phyloP scores from a whole-genome alignment of 176 grass and related monocot genomes.

The Guadua angustifolia region DNA sequence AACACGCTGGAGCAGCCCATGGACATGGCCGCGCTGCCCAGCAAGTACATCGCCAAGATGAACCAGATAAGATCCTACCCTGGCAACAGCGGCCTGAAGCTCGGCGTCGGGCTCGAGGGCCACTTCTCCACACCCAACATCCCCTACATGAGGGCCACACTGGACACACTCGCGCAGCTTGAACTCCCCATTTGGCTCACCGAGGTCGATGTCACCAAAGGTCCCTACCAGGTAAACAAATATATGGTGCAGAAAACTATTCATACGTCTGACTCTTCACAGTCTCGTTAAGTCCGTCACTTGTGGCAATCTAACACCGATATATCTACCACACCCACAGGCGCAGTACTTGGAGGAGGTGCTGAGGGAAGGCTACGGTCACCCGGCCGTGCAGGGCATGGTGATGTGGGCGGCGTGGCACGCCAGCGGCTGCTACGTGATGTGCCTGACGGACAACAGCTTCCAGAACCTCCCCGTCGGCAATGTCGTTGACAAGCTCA shows the following conservation, averaged over 20 bases:
- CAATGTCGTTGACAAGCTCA: slow-evolving; percentile 60
- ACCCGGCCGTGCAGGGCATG: slow-evolving; percentile 66
- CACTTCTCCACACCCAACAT: slow-evolving; percentile 79
- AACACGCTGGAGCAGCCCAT: slow-evolving; percentile 58
- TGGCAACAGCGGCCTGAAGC: slow-evolving; percentile 36
- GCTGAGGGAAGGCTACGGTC: slow-evolving; percentile 60
- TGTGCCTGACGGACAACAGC: slow-evolving; percentile 67
- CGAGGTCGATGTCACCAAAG: slow-evolving; percentile 59
- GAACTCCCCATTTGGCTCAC: slow-evolving; percentile 74
- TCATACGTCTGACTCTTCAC: background rate
- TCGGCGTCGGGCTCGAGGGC: slow-evolving; percentile 71
- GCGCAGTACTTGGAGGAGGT: slow-evolving; percentile 53
- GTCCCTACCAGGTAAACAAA: slow-evolving; percentile 37
- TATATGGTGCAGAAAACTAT: too few species aligned
- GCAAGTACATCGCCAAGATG: slow-evolving; percentile 57
- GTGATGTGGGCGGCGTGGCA: slow-evolving; percentile 71
- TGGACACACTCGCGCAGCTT: slow-evolving; percentile 55
- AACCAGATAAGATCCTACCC: slow-evolving; percentile 34
- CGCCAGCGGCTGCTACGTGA: slow-evolving; percentile 47
- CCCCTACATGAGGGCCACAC: slow-evolving; percentile 52
- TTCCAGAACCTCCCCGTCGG: slow-evolving; percentile 62
- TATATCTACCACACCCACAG: background rate
- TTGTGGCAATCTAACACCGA: too few species aligned
- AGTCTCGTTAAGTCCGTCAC: too few species aligned
- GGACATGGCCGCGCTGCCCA: slow-evolving; percentile 32